A percentile compares a stretch with the other conserved stretches of the same genome.
These are phyloP conservation scores for Cryptosporidium viatorum DNA, from an alignment of 169 alveolate genomes.

Conservation along the genomic window DNA sequence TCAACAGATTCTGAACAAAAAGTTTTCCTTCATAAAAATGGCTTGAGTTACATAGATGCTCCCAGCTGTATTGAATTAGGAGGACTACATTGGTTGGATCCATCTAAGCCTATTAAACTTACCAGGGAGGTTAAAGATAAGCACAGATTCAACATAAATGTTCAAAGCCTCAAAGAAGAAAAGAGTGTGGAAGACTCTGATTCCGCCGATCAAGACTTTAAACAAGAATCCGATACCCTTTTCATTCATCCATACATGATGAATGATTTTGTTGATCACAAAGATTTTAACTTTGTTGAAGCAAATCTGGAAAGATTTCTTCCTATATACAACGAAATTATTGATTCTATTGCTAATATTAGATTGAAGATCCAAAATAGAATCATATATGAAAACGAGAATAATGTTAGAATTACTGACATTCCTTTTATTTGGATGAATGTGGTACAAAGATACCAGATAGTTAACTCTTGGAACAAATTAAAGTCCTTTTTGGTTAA, in stretches of 20 bases:
- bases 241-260: slow-evolving; percentile 62
- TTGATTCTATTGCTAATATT: slow-evolving; percentile 30
- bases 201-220: background rate
- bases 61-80: slow-evolving; percentile 42
- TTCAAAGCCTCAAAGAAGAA: background rate
- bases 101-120: slow-evolving; percentile 34
- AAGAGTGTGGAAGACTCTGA: background rate
- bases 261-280: slow-evolving; percentile 20
- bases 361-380: slow-evolving; percentile 26
- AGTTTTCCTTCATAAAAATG: slow-evolving; percentile 20
- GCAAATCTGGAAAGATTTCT: slow-evolving; percentile 65
- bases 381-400: slow-evolving; percentile 47
- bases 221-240: slow-evolving; percentile 17
- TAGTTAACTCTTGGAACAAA: slow-evolving; percentile 59
- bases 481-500: slow-evolving; percentile 1
- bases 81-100: slow-evolving; percentile 46
- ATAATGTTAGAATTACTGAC: slow-evolving; percentile 36
- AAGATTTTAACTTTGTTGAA: slow-evolving; percentile 61
- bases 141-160: background rate
- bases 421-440: slow-evolving; percentile 65
- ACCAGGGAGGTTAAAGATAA: background rate
- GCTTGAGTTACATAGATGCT: slow-evolving; percentile 17
- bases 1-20: background rate
- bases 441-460: slow-evolving; percentile 52
- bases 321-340: slow-evolving; percentile 59